Conservation (phyloP, 2,329 filamentous ascomycete genomes). For the Venturia aucupariae region DNA sequence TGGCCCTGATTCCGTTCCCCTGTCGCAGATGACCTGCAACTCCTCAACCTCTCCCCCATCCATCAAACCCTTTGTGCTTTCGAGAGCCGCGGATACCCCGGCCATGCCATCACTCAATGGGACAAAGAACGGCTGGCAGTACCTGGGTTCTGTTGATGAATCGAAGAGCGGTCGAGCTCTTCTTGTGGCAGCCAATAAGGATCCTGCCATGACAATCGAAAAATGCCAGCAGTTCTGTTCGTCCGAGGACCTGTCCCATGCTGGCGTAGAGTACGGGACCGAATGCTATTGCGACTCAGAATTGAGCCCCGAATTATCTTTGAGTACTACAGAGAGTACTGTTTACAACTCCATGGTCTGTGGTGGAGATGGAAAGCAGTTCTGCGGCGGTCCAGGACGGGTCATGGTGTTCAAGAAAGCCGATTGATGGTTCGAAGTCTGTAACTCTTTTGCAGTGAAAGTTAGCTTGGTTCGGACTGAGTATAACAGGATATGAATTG, state of each 20-base stretch:
- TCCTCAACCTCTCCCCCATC: slow-evolving; percentile 30
- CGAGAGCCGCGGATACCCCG: slow-evolving; percentile 23
- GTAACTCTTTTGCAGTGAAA: background rate
- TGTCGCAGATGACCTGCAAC: slow-evolving; percentile 24
- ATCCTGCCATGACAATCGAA: slow-evolving; percentile 26
- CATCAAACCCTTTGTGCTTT: slow-evolving; percentile 20
- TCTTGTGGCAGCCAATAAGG: slow-evolving; percentile 18
- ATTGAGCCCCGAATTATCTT: slow-evolving; percentile 19
- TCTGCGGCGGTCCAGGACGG: slow-evolving; percentile 23
- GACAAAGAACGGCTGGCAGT: slow-evolving; percentile 22
- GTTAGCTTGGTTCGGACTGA: no score
- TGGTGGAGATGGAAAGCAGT: slow-evolving; percentile 19
- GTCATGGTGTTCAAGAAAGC: slow-evolving; percentile 19
- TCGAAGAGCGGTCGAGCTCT: slow-evolving; percentile 21
- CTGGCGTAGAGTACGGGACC: slow-evolving; percentile 25
- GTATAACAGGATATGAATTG: no score
- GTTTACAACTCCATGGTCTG: slow-evolving; percentile 22
- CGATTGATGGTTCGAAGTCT: background rate
- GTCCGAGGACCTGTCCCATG: slow-evolving; percentile 21
- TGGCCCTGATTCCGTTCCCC: slow-evolving; percentile 22
- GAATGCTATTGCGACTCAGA: slow-evolving; percentile 27
- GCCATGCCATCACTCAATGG: slow-evolving; percentile 21
- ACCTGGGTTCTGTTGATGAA: slow-evolving; percentile 30
- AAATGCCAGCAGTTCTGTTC: slow-evolving; percentile 26
- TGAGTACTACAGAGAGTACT: slow-evolving; percentile 21